These are phyloP conservation scores for Pinus taeda DNA, from an alignment of 75 land plant genomes.

Conservation along the genomic window DNA sequence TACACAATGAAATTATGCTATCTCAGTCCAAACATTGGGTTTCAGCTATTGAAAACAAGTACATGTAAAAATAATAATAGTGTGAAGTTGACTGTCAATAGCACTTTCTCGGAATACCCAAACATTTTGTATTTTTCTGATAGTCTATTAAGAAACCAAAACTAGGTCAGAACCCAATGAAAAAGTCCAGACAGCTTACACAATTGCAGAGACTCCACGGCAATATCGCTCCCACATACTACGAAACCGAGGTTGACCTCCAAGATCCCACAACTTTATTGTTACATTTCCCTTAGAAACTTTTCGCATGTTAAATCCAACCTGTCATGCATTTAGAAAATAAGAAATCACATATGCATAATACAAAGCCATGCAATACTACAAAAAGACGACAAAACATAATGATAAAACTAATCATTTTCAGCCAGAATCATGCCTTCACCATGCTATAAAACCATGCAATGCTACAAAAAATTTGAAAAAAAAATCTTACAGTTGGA, in stretches of 20 bases:
- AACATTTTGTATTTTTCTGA: not conserved
- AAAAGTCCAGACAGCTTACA: conserved; percentile 41
- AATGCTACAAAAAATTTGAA: not conserved
- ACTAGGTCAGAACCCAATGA: not conserved
- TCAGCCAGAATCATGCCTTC: conserved; percentile 57
- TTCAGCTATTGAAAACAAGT: not conserved
- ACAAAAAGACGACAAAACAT: not conserved
- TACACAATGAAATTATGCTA: not conserved
- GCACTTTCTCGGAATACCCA: not conserved
- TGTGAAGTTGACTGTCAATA: not conserved
- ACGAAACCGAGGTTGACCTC: conserved; percentile 96
- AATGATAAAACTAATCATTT: conserved; percentile 15
- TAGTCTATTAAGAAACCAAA: not conserved
- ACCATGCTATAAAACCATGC: no score
- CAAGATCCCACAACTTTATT: conserved; percentile 96
- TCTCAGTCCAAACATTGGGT: no score
- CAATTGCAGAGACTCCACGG: conserved; percentile 94
- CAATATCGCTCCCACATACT: conserved; percentile 99
- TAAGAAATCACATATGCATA: not conserved
- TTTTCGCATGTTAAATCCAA: conserved; percentile 95
- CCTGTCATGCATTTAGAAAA: conserved; percentile 48
- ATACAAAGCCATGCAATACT: no score
- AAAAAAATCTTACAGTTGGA: conserved; percentile 73
- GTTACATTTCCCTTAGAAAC: conserved; percentile 95
- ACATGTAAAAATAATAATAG: not conserved